Conservation (phyloP, 108 stramenopile genomes). For the Nannochloropsis granulata region DNA sequence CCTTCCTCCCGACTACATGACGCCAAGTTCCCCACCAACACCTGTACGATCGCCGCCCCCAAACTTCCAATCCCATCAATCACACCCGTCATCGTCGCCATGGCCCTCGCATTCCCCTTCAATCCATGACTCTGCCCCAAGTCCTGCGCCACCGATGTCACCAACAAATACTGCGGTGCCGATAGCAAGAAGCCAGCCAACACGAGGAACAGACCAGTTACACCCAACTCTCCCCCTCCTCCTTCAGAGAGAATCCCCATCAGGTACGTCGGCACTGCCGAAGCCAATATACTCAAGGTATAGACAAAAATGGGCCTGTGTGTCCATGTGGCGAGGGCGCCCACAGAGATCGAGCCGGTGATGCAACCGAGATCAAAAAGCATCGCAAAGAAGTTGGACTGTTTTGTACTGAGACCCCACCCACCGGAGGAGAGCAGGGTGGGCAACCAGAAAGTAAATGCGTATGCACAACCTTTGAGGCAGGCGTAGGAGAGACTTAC, state of each 20-base stretch:
- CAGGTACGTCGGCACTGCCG: background rate
- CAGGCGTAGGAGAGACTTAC: background rate
- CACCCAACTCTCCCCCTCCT: background rate
- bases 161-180: background rate
- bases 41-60: background rate
- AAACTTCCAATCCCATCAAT: background rate
- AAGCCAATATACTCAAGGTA: background rate
- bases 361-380: background rate
- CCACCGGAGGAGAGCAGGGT: background rate
- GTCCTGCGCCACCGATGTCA: background rate
- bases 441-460: background rate
- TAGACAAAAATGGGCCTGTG: background rate
- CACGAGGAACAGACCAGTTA: background rate
- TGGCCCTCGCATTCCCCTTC: background rate
- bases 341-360: background rate
- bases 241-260: background rate
- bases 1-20: background rate
- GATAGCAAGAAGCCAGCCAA: background rate
- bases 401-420: background rate
- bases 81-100: background rate
- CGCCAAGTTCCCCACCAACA: background rate
- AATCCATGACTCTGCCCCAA: background rate
- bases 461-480: background rate
- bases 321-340: background rate
- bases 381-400: background rate